Evolutionary conservation across 1,284 basidiomycete species (phyloP), one percentile per base, ranked within the genome.

Genomic region (Bondarzewia mesenterica): DNA sequence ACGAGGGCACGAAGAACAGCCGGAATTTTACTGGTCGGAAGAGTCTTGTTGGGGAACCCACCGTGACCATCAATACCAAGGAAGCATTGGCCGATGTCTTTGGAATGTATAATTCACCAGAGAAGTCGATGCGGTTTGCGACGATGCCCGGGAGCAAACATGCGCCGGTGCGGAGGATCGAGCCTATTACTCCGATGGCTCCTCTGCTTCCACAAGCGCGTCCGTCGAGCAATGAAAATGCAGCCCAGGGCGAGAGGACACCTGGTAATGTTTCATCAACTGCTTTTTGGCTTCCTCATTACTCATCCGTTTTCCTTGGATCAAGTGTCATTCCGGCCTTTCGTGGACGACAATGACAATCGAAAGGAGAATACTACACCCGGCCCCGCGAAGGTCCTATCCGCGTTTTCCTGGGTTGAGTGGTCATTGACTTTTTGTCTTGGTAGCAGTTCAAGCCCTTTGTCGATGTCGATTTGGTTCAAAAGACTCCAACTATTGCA

Each of bases 11-110:
- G 44, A 74, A 71, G 54, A 64, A 66, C 27, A 72, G 70, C n/a
- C 63, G 65, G 42, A 56, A 61, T 44, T 55, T 65, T 10, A 43
- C 10, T 26, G 37, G 37, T 55, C 46, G 57, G 7, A 64, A 62
- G 32, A 57, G 62, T 42, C 53, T 65, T 26, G 70, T 71, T 44
- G 8, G 12, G 16, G 76, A 80, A 57, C 77, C 82, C 7, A 82
- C 85, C 0, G 82, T 87, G 5, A 92, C 89, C 0, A 82, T 91
- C 53, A 89, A 89, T 60, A 92, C 89, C 40, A 93, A 92, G 63
- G 89, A 91, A 54, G 93, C 93, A 3, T 73, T 94, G 46, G 87
- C 80, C n/a, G 93, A 95, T 62, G 90, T 96, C 35, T 91, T 91
- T 68, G 85, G 84, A 50, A 89, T 96, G 82, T 94, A 92, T 63